These are phyloP conservation scores for Stromatinia cepivora DNA, from an alignment of 2,329 filamentous ascomycete species.

Conservation along the genomic window DNA sequence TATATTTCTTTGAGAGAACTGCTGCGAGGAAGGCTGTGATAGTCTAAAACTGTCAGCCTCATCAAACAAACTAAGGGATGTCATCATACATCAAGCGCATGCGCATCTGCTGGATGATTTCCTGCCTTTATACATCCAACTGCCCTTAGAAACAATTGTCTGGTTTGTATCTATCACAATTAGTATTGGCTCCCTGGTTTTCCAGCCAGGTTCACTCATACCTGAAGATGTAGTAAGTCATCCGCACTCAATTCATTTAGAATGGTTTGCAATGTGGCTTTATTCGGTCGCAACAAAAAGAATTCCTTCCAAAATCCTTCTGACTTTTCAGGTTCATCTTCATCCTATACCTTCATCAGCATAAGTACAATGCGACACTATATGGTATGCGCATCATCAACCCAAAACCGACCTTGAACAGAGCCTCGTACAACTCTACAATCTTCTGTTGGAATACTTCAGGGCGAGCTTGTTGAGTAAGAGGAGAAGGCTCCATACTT, in stretches of 20 bases:
- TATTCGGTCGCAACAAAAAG: conserved; percentile 84
- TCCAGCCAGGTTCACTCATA: conserved; percentile 36
- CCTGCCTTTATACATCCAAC: conserved; percentile 65
- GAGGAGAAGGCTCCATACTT: conserved; percentile 82
- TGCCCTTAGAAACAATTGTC: conserved; percentile 72
- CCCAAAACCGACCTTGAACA: conserved; percentile 67
- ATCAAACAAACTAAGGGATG: conserved; percentile 18
- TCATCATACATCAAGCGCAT: conserved; percentile 78
- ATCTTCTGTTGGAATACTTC: conserved; percentile 94
- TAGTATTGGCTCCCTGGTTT: conserved; percentile 21
- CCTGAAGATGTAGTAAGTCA: conserved; percentile 74
- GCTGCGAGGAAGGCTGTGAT: conserved; percentile 83
- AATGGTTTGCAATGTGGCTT: conserved; percentile 63
- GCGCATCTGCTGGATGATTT: conserved; percentile 63
- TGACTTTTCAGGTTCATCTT: conserved; percentile 67
- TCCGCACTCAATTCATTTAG: conserved; percentile 71
- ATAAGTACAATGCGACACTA: not conserved
- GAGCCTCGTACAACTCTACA: conserved; percentile 79
- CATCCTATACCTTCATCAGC: conserved; percentile 50
- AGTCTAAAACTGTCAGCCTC: conserved; percentile 63
- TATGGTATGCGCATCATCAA: conserved; percentile 17
- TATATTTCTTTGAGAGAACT: conserved; percentile 85
- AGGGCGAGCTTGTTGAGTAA: conserved; percentile 88
- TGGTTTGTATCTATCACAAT: conserved; percentile 38
- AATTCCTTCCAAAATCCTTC: conserved; percentile 97